Base-by-base conservation (phyloP, 1,139 yeast genomes). In the Geotrichum candidum region DNA sequence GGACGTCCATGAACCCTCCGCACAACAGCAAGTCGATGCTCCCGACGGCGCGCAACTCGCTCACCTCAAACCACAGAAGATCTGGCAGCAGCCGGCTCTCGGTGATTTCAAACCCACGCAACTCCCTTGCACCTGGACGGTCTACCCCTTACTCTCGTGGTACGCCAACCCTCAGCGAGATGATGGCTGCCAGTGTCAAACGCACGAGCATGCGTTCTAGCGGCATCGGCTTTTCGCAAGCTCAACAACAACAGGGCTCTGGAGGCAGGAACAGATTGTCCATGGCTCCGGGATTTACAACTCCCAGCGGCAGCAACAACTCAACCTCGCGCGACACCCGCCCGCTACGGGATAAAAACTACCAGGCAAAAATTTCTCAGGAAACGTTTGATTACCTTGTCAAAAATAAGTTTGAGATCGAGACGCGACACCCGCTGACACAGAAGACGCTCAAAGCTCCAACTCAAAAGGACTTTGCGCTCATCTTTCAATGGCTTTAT, bases 401-500 rank as follows among this genome's bases (percentile, higher is more conserved):
- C 15, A 75, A 77, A 7, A 83, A 86, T 71, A 82, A 83, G 70
- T 91, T 88, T 73, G 96, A 88, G 69, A 75, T 83, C 38, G 92
- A 87, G 64, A 86, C 86, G 79, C 85, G 84, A 67, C 90, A 87
- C 67, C 82, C 90, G 1, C 74, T 91, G 38, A 82, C 90, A 1
- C 78, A 80, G 27, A 86, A 85, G 70, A 83, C 90, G 0, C 77
- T 91, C 63, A 81, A 80, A 66, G 85, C 82, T 66, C 97, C 97
- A 9, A 90, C 97, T 0, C 97, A 91, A 70, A 89, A 88, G 71
- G 96, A 90, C 68, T 91, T 91, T 73, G 85, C 84, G 11, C 72
- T 82, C 58, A 85, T 91, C 23, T 91, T 91, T 75, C 88, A 88
- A 72, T 92, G 91, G 81, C 76, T 91, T 29, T 90, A 89, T 74